Evolutionary conservation across 1,284 basidiomycete genomes (phyloP), one percentile per base, ranked within the genome.

Genomic region (Rhodotorula sp.): DNA sequence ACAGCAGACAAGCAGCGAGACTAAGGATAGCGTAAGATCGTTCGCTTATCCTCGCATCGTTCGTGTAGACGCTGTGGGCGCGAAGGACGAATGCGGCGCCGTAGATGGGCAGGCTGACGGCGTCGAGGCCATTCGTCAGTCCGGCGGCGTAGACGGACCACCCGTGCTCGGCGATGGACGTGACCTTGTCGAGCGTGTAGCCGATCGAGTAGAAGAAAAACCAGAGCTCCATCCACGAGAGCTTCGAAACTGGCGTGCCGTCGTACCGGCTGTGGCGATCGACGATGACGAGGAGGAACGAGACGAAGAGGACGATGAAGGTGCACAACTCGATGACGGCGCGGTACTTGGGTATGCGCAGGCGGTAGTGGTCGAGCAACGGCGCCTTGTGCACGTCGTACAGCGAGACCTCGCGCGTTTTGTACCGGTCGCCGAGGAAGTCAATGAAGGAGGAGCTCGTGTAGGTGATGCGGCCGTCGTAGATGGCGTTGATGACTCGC

Each of bases 341-440:
- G 5, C 74, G 71, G 65, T 73, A 75, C 64, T 55, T 59, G 63
- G 74, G 81, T 7, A 81, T 81, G 37, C 76, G 74, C 8, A 82
- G 76, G 3, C 81, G 77, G 48, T 81, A 78, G 64, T 82, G 81
- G 67, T 82, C 80, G 30, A 82, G 76, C n/a, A 81, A 51, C 7
- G 81, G 81, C 0, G 81, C 80, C 58, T 78, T 77, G 58, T 71
- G 65, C 16, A 79, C 77, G 61, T 81, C 78, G 74, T 82, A 82
- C 31, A 82, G 76, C 67, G 76, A 76, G 55, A 81, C 78, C 15
- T 80, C 78, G 56, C 80, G 76, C 52, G 76, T 76, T 72, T 82
- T 82, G 76, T 80, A 82, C 58, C 77, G 77, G 64, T 82, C 81
- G n/a, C 77, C 77, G 30, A 79, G 62, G 44, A 79, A 70, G 53